A percentile compares a stretch with the other conserved stretches of the same genome.
phyloP scores from a whole-genome alignment of 2,329 filamentous ascomycete species.

The Fusarium tuaranense region DNA sequence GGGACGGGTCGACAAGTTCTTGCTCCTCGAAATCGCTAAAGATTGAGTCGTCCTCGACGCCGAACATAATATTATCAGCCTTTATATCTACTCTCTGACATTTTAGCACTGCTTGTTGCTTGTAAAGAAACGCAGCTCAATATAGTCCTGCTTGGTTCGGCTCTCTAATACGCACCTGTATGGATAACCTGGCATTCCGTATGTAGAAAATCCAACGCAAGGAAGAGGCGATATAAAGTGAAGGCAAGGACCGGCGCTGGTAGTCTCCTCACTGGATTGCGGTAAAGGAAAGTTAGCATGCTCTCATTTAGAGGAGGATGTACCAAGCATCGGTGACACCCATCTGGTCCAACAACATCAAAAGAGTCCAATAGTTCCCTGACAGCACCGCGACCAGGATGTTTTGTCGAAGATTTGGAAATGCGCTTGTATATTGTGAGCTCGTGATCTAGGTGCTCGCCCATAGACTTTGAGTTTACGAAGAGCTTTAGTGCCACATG shows the following conservation, averaged over 20 bases:
- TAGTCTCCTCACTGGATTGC: constrained; percentile 54
- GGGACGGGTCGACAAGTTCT: constrained; percentile 53
- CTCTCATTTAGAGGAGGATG: constrained; percentile 59
- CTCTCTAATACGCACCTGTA: constrained; percentile 50
- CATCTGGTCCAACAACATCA: constrained; percentile 50
- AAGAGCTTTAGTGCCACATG: constrained; percentile 53
- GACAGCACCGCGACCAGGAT: constrained; percentile 48
- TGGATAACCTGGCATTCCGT: constrained; percentile 59
- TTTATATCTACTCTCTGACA: constrained; percentile 56
- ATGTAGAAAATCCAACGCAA: constrained; percentile 60
- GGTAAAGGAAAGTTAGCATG: constrained; percentile 51
- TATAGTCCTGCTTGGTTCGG: background rate
- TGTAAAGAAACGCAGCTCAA: constrained; percentile 3
- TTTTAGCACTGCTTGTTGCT: constrained; percentile 39
- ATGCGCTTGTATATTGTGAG: constrained; percentile 57
- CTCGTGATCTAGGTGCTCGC: constrained; percentile 48
- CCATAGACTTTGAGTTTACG: constrained; percentile 39
- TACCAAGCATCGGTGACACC: constrained; percentile 51
- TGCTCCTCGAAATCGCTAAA: constrained; percentile 53
- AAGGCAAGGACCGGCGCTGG: constrained; percentile 49
- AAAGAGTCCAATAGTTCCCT: constrained; percentile 54
- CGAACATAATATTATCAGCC: constrained; percentile 60
- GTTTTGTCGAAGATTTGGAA: constrained; percentile 37
- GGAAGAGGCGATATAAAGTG: constrained; percentile 54
- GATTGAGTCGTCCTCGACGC: constrained; percentile 53